Base-by-base conservation (phyloP, 2,329 filamentous ascomycete species). In the Claviceps maximensis region DNA sequence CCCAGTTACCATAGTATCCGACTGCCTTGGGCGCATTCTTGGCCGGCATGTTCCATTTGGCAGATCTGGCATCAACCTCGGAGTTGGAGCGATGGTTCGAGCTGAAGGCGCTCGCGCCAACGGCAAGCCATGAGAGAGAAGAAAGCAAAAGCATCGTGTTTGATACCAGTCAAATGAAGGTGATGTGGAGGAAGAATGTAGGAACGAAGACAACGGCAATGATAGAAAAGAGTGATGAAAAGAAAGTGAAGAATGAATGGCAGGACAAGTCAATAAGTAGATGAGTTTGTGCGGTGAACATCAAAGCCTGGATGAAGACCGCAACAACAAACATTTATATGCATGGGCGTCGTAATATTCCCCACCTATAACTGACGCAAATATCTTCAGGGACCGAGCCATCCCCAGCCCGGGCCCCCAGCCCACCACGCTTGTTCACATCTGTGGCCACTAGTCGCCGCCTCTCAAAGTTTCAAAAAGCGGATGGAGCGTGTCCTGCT, bases 1-100 rank as follows among this genome's bases (percentile, higher is more conserved):
- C 50, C 50, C 50, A 52, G 50, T 52, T 52, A 2, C 44, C 44
- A 9, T 38, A 47, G 31, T 52, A 52, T 15, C 29, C 49, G 19
- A 51, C 27, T 19, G 41, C 31, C 49, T 38, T 46, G 31, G 31
- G 21, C 15, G 31, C 47, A 15, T 27, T 23, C 12, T 12, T 27
- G 10, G 8, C 23, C 25, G 13, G 7, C 17, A 12, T 2, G n/a
- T 2, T 9, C n/a, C 29, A 19, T 33, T 29, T 5, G 5, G 36
- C 12, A 48, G 29, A 23, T 4, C 33, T 23, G 31, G 31, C 7
- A 10, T 6, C 47, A 17, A 38, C 31, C 1, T 48, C 12, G 27
- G 29, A 2, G 6, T 6, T 17, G 21, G 36, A 41, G 21, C 36
- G 6, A 6, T 25, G 4, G 21, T 25, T 21, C 13, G 27, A 10